Percentiles rank a stretch among this genome's conserved stretches.
Evolutionary conservation across 805 yeast genomes (phyloP).

Genomic region (Saccharomycopsis synnaedendra): DNA sequence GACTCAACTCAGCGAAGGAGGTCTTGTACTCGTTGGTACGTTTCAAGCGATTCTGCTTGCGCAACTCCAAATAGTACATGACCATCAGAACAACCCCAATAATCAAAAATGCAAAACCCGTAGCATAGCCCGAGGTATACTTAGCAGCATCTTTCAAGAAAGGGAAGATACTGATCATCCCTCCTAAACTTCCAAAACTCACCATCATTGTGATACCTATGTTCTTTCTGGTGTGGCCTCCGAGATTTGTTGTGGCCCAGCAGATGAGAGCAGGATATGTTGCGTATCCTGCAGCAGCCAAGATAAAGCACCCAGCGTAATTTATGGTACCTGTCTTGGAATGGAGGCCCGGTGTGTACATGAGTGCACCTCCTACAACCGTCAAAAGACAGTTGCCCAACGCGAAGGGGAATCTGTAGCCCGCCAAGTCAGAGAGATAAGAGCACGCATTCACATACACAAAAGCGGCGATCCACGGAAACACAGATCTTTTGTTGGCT

Average conservation of each 20-base stretch:
- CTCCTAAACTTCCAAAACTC: constrained; percentile 66
- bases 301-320: constrained; percentile 49
- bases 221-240: constrained; percentile 48
- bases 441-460: constrained; percentile 8
- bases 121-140: constrained; percentile 9
- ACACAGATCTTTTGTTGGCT: constrained; percentile 11
- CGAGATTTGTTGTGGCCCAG: constrained; percentile 31
- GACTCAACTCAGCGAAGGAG: constrained; percentile 21
- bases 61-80: constrained; percentile 4
- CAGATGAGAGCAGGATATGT: constrained; percentile 61
- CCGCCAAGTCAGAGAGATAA: constrained; percentile 28
- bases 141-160: constrained; percentile 2
- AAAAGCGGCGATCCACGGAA: constrained; percentile 15
- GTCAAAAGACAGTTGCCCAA: constrained; percentile 27
- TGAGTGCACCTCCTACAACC: constrained; percentile 44
- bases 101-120: constrained; percentile 8
- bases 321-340: constrained; percentile 24
- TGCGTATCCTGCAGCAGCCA: constrained; percentile 45
- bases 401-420: constrained; percentile 33
- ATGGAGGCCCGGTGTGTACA: constrained; percentile 27
- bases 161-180: constrained; percentile 20
- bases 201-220: constrained; percentile 50
- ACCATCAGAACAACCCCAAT: constrained; percentile 2
- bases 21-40: constrained; percentile 21
- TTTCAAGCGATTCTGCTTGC: constrained; percentile 19